These are phyloP conservation scores for Oryza meyeriana DNA, from an alignment of 176 grass and related monocot genomes.

Conservation along the genomic window DNA sequence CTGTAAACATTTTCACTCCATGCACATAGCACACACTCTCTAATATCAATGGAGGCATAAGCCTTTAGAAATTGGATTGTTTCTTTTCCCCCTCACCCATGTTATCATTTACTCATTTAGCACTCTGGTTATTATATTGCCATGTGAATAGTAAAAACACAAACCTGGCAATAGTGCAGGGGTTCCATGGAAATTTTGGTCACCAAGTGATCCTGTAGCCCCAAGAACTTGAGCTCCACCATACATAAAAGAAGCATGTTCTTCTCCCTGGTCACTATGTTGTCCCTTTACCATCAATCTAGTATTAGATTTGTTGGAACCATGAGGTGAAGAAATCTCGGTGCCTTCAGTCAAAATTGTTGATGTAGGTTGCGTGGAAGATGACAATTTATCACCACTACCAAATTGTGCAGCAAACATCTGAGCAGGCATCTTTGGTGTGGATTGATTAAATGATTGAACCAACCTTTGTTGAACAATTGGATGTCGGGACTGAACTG, in stretches of 20 bases:
- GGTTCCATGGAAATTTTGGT: conserved; percentile 82
- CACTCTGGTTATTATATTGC: conserved; percentile 23
- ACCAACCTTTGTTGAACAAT: conserved; percentile 32
- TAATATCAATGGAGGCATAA: background rate
- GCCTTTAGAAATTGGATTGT: background rate
- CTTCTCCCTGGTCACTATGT: conserved; percentile 43
- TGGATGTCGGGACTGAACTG: conserved; percentile 25
- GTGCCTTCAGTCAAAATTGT: conserved; percentile 40
- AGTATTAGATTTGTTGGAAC: conserved; percentile 40
- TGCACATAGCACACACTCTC: background rate
- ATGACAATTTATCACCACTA: conserved; percentile 36
- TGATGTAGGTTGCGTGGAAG: conserved; percentile 34
- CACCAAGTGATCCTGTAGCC: conserved; percentile 61
- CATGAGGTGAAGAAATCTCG: conserved; percentile 36
- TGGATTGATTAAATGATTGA: conserved; percentile 40
- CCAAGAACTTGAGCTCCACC: conserved; percentile 58
- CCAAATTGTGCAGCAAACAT: conserved; percentile 30
- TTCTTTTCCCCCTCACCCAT: background rate
- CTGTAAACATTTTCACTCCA: background rate
- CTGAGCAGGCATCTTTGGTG: conserved; percentile 31
- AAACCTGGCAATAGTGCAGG: conserved; percentile 87
- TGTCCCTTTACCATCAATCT: conserved; percentile 42
- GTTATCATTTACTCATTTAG: background rate
- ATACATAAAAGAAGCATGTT: conserved; percentile 37
- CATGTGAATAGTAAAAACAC: conserved; percentile 22